Percentiles rank a stretch among this genome's conserved stretches.
These are phyloP conservation scores for Talaromyces piceae DNA, from an alignment of 2,329 filamentous ascomycete genomes.

Conservation along the genomic window DNA sequence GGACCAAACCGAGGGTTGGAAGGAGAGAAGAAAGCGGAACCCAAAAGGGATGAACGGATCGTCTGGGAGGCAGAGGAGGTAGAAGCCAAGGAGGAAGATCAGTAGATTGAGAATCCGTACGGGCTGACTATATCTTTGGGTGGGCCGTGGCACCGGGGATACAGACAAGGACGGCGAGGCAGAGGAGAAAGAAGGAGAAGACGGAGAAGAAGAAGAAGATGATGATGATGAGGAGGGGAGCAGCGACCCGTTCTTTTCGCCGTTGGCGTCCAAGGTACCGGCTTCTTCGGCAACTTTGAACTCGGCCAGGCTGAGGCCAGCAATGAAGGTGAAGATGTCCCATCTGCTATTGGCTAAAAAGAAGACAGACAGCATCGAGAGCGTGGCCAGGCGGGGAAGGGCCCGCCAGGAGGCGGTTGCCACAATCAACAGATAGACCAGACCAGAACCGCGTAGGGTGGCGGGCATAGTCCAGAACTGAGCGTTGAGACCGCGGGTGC, in stretches of 20 bases:
- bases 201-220: not conserved
- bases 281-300: conserved; percentile 4
- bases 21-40: not conserved
- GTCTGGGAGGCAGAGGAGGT: conserved; percentile 7
- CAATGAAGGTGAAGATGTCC: conserved; percentile 7
- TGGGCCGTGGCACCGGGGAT: not conserved
- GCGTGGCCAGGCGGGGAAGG: not conserved
- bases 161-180: not conserved
- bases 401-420: conserved; percentile 4
- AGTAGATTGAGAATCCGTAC: not conserved
- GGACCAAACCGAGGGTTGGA: conserved; percentile 5
- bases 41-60: conserved; percentile 2
- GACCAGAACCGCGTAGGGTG: conserved; percentile 18
- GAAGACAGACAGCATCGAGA: conserved; percentile 1
- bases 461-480: conserved; percentile 22
- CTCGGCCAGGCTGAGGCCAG: conserved; percentile 6
- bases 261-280: not conserved
- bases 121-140: not conserved
- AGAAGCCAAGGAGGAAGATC: conserved; percentile 2
- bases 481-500: conserved; percentile 13
- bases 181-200: not conserved
- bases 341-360: conserved; percentile 4
- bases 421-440: conserved; percentile 15
- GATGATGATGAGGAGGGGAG: not conserved
- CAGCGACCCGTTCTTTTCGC: not conserved